Conservation (phyloP, 257 asterid species). For the Ballota nigra region DNA sequence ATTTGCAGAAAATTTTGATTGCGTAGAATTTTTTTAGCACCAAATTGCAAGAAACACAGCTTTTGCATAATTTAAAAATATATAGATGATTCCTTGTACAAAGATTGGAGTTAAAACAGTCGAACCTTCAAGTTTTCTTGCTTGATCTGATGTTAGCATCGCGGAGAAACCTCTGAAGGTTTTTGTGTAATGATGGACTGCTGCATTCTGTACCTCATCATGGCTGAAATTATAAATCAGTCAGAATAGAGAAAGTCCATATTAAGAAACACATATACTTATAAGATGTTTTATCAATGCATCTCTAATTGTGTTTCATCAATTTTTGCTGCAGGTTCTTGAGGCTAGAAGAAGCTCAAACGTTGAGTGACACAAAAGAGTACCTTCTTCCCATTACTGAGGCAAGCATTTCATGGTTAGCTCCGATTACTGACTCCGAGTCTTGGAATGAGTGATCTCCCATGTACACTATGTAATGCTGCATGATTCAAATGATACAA, state of each 20-base stretch:
- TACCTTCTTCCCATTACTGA: conserved; percentile 54
- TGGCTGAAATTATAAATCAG: conserved; percentile 28
- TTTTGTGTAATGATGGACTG: conserved; percentile 45
- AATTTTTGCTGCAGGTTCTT: neutral
- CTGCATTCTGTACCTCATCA: conserved; percentile 37
- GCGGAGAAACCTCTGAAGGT: conserved; percentile 65
- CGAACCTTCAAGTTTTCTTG: conserved; percentile 44
- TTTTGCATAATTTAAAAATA: neutral
- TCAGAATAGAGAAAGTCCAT: neutral
- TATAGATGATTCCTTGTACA: neutral
- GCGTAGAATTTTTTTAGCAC: too few species aligned
- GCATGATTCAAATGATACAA: conserved; percentile 21
- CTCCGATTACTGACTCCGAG: conserved; percentile 41
- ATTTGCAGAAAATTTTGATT: neutral
- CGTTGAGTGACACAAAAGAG: neutral
- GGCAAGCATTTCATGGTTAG: conserved; percentile 51
- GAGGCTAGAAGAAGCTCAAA: conserved; percentile 8
- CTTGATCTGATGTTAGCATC: conserved; percentile 57
- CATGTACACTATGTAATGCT: conserved; percentile 70
- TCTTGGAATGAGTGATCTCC: conserved; percentile 47
- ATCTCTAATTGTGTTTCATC: neutral
- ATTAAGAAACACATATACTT: neutral
- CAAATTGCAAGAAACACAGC: neutral
- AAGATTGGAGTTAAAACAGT: neutral
- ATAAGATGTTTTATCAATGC: neutral